Evolutionary conservation across 2,329 filamentous ascomycete genomes (phyloP).

Genomic region (Peltaster fructicola): DNA sequence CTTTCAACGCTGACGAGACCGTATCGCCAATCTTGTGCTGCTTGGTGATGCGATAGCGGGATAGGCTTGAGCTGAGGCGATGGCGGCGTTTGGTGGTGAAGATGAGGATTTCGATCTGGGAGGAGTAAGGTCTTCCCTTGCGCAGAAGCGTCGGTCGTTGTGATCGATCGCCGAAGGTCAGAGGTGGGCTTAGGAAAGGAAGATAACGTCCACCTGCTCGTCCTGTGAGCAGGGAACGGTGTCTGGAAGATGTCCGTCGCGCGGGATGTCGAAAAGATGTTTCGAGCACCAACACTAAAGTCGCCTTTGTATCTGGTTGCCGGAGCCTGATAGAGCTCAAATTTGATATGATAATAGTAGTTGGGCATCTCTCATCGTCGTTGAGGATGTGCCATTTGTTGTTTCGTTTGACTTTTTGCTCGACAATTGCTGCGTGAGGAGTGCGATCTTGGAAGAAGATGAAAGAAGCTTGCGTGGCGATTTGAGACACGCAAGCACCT

Average conservation of each 20-base stretch:
- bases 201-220: slow-evolving; percentile 20
- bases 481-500: too few species aligned
- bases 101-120: slow-evolving; percentile 18
- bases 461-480: slow-evolving; percentile 1
- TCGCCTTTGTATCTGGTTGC: slow-evolving; percentile 3
- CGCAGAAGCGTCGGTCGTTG: slow-evolving; percentile 9
- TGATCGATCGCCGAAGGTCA: slow-evolving; percentile 2
- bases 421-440: background rate
- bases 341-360: slow-evolving; percentile 45
- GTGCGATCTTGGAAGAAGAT: background rate
- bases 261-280: slow-evolving; percentile 22
- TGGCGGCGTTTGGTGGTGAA: slow-evolving; percentile 18
- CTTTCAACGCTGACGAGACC: slow-evolving; percentile 62
- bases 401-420: slow-evolving; percentile 1
- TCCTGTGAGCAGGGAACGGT: slow-evolving; percentile 25
- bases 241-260: slow-evolving; percentile 29
- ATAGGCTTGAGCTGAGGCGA: slow-evolving; percentile 16
- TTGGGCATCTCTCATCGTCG: slow-evolving; percentile 14
- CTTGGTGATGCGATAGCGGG: slow-evolving; percentile 29
- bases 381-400: background rate
- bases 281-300: slow-evolving; percentile 1
- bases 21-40: slow-evolving; percentile 60
- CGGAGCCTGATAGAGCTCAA: slow-evolving; percentile 37
- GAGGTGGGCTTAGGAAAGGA: slow-evolving; percentile 4
- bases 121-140: slow-evolving; percentile 20